phyloP scores from a whole-genome alignment of 176 grass and related monocot genomes.

The Elaeis guineensis region DNA sequence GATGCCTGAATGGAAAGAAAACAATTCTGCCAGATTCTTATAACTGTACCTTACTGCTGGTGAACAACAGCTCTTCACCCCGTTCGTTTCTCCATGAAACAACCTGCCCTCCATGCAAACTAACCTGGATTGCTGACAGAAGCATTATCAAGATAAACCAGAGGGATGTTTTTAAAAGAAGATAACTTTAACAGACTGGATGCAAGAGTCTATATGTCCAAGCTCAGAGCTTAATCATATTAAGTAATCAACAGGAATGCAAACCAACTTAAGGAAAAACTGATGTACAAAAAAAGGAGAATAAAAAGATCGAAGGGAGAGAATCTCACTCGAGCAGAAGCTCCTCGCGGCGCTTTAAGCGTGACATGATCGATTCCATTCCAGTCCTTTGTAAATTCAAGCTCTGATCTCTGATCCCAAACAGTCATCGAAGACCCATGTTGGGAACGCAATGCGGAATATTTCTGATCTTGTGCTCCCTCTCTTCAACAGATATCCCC shows the following conservation, averaged over 20 bases:
- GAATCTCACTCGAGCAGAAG: slow-evolving; percentile 62
- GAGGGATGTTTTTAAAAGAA: too few species aligned
- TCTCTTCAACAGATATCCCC: background rate
- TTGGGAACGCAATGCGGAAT: background rate
- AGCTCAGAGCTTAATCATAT: background rate
- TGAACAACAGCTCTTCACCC: slow-evolving; percentile 90
- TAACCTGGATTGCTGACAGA: slow-evolving; percentile 58
- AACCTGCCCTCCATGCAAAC: slow-evolving; percentile 87
- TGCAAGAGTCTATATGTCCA: background rate
- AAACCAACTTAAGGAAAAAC: background rate
- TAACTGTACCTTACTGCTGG: slow-evolving; percentile 70
- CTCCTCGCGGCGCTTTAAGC: slow-evolving; percentile 58
- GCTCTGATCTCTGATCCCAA: slow-evolving; percentile 39
- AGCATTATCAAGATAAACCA: background rate
- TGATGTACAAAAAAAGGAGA: too few species aligned
- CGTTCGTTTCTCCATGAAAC: slow-evolving; percentile 89
- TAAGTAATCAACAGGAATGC: background rate
- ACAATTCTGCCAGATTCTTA: background rate
- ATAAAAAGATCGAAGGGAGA: background rate
- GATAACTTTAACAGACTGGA: background rate
- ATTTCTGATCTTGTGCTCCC: too few species aligned
- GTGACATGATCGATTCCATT: slow-evolving; percentile 52
- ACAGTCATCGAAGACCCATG: slow-evolving; percentile 29
- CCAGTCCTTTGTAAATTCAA: slow-evolving; percentile 58
- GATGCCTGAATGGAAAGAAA: background rate